phyloP scores from a whole-genome alignment of 2,329 filamentous ascomycete genomes.

The Madurella mycetomatis region DNA sequence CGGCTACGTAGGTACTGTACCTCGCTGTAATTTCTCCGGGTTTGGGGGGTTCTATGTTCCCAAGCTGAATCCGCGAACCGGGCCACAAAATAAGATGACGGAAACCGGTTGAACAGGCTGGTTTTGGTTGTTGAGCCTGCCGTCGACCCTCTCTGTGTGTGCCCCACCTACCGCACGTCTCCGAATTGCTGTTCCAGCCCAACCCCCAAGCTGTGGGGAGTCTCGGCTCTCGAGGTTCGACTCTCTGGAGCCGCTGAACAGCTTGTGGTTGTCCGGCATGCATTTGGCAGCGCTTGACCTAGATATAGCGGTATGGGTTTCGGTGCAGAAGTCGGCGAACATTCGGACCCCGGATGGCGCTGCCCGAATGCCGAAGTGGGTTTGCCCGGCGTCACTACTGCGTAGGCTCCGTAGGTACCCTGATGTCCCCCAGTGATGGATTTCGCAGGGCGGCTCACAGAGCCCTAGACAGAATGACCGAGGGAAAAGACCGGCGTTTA shows the following conservation, averaged over 20 bases:
- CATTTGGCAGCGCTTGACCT: neutral
- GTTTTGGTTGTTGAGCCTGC: constrained; percentile 24
- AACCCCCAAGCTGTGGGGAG: no score
- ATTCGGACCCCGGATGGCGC: constrained; percentile 15
- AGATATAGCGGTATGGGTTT: neutral
- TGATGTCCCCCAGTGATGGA: no score
- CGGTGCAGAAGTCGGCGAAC: neutral
- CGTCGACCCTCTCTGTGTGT: constrained; percentile 3
- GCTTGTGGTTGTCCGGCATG: neutral
- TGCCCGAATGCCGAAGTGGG: constrained; percentile 7
- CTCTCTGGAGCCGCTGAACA: no score
- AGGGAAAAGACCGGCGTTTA: no score
- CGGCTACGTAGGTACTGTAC: no score
- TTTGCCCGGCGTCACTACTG: no score
- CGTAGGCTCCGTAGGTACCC: no score
- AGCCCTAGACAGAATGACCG: no score
- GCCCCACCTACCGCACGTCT: neutral
- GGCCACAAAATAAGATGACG: neutral
- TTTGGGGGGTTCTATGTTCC: constrained; percentile 15
- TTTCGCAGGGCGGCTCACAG: no score
- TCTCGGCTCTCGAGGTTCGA: no score
- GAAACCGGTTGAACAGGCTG: constrained; percentile 25
- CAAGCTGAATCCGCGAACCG: constrained; percentile 15
- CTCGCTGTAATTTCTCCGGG: neutral
- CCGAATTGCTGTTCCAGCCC: neutral